Percentiles rank a stretch among this genome's conserved stretches.
These are phyloP conservation scores for Ceratobasidium sp. DNA, from an alignment of 1,284 basidiomycete genomes.

Conservation along the genomic window DNA sequence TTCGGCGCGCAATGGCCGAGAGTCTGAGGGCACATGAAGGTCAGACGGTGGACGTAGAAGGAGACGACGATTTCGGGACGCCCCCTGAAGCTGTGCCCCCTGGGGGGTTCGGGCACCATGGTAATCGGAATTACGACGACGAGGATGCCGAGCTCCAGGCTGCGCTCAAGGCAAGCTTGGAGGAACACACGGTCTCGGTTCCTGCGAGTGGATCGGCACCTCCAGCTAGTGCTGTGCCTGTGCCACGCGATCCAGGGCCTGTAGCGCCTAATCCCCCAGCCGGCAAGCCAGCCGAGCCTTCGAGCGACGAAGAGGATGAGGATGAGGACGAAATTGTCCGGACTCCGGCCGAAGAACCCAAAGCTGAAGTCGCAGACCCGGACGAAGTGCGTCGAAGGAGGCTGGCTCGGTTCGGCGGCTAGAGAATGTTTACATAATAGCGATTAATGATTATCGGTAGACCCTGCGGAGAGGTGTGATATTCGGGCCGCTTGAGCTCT, in stretches of 20 bases:
- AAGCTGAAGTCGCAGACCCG: constrained; percentile 52
- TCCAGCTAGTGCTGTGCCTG: constrained; percentile 44
- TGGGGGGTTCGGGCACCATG: constrained; percentile 19
- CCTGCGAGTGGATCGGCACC: constrained; percentile 62
- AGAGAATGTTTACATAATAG: not conserved
- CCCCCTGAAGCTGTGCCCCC: constrained; percentile 40
- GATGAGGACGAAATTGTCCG: constrained; percentile 41
- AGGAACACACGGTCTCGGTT: constrained; percentile 49
- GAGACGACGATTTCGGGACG: constrained; percentile 43
- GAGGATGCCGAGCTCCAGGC: constrained; percentile 87
- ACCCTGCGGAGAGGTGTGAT: not conserved
- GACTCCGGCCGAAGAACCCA: constrained; percentile 44
- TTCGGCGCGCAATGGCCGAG: constrained; percentile 70
- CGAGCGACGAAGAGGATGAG: constrained; percentile 48
- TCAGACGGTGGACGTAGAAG: constrained; percentile 42
- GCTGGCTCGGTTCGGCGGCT: constrained; percentile 71
- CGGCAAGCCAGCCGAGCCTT: constrained; percentile 45
- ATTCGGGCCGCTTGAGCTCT: constrained; percentile 10
- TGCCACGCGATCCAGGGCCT: constrained; percentile 32
- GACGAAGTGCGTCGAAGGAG: constrained; percentile 81
- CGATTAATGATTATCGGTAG: constrained; percentile 3
- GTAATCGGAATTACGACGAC: constrained; percentile 68
- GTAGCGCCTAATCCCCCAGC: constrained; percentile 23
- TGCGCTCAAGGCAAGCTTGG: constrained; percentile 81
- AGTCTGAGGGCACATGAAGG: constrained; percentile 60